Percentiles rank a stretch among this genome's conserved stretches.
Evolutionary conservation across 202 grass and related monocot genomes (phyloP).

Genomic region (Elaeis oleifera): DNA sequence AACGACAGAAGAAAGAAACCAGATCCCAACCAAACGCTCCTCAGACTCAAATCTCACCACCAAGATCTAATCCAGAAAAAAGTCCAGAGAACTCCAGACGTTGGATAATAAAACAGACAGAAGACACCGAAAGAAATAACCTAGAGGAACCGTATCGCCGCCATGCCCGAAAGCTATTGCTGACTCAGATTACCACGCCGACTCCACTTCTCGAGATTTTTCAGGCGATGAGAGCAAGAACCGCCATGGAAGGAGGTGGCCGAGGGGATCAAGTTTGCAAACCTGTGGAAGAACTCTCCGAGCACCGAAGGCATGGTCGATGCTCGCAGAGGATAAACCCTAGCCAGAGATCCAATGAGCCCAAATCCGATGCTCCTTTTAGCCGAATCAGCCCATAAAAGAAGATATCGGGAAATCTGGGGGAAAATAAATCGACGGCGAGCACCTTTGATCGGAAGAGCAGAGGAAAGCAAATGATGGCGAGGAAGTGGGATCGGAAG

Average conservation of each 20-base stretch:
- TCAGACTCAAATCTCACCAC: too few relatives aligned
- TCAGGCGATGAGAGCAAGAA: slow-evolving; percentile 23
- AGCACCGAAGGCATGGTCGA: slow-evolving; percentile 31
- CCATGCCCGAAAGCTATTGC: background rate
- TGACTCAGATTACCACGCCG: slow-evolving; percentile 22
- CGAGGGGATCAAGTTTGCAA: slow-evolving; percentile 7
- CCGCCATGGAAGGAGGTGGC: slow-evolving; percentile 12
- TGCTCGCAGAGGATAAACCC: slow-evolving; percentile 3
- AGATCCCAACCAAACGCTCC: background rate
- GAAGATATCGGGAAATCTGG: too few relatives aligned
- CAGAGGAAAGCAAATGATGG: too few relatives aligned
- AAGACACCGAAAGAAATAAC: background rate
- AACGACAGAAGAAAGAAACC: background rate
- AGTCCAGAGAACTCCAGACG: too few relatives aligned
- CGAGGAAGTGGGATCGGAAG: too few relatives aligned
- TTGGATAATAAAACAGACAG: background rate
- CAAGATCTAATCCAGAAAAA: too few relatives aligned
- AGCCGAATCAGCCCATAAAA: slow-evolving; percentile 2
- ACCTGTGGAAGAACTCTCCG: slow-evolving; percentile 2
- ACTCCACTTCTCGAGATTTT: slow-evolving; percentile 23
- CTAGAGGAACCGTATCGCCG: background rate
- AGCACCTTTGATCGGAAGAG: too few relatives aligned
- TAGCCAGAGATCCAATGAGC: slow-evolving; percentile 5
- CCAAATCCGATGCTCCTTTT: background rate
- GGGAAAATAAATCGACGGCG: too few relatives aligned